A percentile compares a stretch with the other conserved stretches of the same genome.
phyloP scores from a whole-genome alignment of 352 stramenopile genomes.

The Phytophthora pisi region DNA sequence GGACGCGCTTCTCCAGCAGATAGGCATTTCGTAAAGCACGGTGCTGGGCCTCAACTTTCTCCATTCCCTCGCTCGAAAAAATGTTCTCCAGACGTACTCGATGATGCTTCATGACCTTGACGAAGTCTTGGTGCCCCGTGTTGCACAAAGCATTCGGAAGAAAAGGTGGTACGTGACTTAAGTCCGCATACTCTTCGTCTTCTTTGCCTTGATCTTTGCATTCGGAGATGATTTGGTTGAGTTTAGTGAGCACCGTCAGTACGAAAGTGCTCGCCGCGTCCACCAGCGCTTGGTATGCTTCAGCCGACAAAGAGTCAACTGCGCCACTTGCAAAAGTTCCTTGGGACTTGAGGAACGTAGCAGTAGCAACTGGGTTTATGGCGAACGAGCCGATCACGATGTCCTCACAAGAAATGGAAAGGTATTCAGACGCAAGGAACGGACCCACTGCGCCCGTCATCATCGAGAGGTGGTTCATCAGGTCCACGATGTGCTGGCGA shows the following conservation, averaged over 20 bases:
- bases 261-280: conserved; percentile 28
- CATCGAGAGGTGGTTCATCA: conserved; percentile 29
- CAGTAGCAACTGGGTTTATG: conserved; percentile 16
- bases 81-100: conserved; percentile 16
- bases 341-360: conserved; percentile 32
- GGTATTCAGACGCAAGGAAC: conserved; percentile 24
- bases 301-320: conserved; percentile 16
- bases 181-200: neutral
- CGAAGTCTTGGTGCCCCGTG: conserved; percentile 35
- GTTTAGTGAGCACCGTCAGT: conserved; percentile 25
- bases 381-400: conserved; percentile 32
- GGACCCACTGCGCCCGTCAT: conserved; percentile 29
- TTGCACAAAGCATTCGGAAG: conserved; percentile 26
- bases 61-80: conserved; percentile 26
- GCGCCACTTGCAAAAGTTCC: conserved; percentile 15
- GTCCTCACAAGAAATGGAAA: conserved; percentile 33
- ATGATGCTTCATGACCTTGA: conserved; percentile 24
- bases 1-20: conserved; percentile 24
- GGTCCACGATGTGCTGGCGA: conserved; percentile 20
- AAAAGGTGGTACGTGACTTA: conserved; percentile 12
- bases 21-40: conserved; percentile 30
- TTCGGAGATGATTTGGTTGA: conserved; percentile 24
- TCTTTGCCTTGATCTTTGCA: neutral
- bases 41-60: conserved; percentile 30
- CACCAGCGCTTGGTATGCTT: conserved; percentile 18